Percentiles rank a stretch among this genome's conserved stretches.
These are phyloP conservation scores for Neckera pumila DNA, from an alignment of 225 moss, liverwort and hornwort genomes.

Conservation along the genomic window DNA sequence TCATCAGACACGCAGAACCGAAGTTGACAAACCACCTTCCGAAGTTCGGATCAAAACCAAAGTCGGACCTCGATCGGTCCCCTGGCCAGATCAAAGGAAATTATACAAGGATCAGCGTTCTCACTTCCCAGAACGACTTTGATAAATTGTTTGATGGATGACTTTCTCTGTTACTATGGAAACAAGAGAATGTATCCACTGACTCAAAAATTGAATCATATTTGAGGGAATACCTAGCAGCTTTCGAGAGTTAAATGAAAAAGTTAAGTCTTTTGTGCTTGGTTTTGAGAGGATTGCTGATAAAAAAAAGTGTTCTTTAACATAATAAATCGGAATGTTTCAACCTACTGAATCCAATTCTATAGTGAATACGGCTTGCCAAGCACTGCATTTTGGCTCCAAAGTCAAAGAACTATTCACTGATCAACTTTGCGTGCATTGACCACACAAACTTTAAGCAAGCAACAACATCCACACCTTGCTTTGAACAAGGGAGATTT, in stretches of 20 bases:
- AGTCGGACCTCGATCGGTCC: neutral
- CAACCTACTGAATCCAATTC: too few species aligned
- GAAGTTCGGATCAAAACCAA: neutral
- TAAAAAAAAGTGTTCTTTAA: neutral
- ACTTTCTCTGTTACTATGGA: neutral
- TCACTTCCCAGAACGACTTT: neutral
- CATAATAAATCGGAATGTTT: neutral
- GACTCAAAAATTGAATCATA: neutral
- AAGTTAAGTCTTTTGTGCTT: rapidly evolving
- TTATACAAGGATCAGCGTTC: neutral
- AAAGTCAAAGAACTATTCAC: too few species aligned
- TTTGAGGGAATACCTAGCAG: too few species aligned
- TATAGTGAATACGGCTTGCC: neutral
- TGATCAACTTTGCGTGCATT: too few species aligned
- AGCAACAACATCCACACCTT: too few species aligned
- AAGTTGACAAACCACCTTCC: neutral
- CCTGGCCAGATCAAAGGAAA: neutral
- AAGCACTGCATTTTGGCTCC: too few species aligned
- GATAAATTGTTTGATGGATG: neutral
- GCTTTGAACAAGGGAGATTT: too few species aligned
- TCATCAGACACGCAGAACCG: too few species aligned
- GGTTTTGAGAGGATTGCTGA: neutral
- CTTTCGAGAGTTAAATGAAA: too few species aligned
- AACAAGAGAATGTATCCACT: neutral
- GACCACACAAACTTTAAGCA: too few species aligned